These are phyloP conservation scores for Candida broadrunensis DNA, from an alignment of 805 yeast species.

Conservation along the genomic window DNA sequence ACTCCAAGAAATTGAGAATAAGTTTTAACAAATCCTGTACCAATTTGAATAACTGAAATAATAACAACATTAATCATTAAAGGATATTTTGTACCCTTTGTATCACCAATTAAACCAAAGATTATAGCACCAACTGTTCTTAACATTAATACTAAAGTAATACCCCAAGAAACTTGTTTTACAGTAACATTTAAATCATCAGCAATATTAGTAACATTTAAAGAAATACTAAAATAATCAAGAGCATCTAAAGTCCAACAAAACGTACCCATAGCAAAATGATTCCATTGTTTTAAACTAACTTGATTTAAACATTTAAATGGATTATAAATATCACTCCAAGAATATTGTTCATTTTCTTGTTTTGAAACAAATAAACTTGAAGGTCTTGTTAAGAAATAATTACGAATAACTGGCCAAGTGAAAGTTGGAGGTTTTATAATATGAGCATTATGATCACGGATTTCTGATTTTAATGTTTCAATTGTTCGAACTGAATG, in stretches of 20 bases:
- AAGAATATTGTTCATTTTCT: constrained; percentile 31
- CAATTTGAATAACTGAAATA: constrained; percentile 58
- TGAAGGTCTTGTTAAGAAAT: constrained; percentile 46
- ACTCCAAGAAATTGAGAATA: constrained; percentile 57
- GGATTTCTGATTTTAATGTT: constrained; percentile 1
- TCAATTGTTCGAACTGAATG: not conserved
- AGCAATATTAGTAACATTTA: constrained; percentile 53
- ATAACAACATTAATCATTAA: constrained; percentile 47
- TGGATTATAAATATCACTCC: constrained; percentile 44
- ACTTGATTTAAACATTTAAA: constrained; percentile 37
- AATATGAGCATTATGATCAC: constrained; percentile 19
- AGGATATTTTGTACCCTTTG: constrained; percentile 68
- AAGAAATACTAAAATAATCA: constrained; percentile 64
- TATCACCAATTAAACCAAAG: constrained; percentile 62
- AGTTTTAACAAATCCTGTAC: constrained; percentile 63
- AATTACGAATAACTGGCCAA: constrained; percentile 15
- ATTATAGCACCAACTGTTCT: constrained; percentile 68
- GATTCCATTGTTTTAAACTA: constrained; percentile 48
- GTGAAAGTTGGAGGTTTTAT: constrained; percentile 22
- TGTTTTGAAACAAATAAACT: constrained; percentile 46
- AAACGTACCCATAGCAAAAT: constrained; percentile 54
- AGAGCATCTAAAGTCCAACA: constrained; percentile 76
- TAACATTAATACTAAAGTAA: constrained; percentile 68
- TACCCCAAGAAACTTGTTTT: constrained; percentile 65
- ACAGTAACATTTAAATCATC: constrained; percentile 40